Base-by-base conservation (phyloP, 257 asterid genomes). In the Fraxinus cuspidata region DNA sequence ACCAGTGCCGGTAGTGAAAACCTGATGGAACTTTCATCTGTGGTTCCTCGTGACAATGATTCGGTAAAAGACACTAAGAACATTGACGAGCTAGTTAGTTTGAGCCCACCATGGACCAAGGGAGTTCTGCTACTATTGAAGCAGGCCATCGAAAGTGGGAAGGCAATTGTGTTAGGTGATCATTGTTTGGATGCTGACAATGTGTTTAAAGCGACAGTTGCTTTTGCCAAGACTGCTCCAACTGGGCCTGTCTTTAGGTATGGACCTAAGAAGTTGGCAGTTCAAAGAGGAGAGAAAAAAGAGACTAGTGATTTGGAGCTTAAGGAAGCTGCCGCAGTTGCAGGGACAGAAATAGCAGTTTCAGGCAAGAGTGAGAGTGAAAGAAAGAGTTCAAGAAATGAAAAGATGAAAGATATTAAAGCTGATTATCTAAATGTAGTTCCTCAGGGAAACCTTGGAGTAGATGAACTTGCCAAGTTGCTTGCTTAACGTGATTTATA, bases 381-480 rank as follows among this genome's bases (percentile, higher is more conserved):
- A 56, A 87, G 81, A 67, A 89, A 83, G 83, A 82, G 56, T 73
- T 35, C 81, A 16, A 89, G 81, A 71, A 81, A 75, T 63, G 78
- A 72, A 71, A 86, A 73, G 79, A 56, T 84, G 83, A 84, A 89
- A 81, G 94, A 86, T 60, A 75, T 85, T 21, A 87, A 82, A 80
- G 88, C 64, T 34, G 91, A 90, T 80, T 83, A 83, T 83, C 79
- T 90, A 58, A 90, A 89, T 76, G 83, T 86, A 35, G 87, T 75
- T 71, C 96, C 91, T 15, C 89, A 79, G 77, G 98, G 98, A 74
- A 86, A 79, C 81, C 83, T 93, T 73, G 84, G 94, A 74, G 89
- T 95, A n/a, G 97, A 95, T 81, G 97, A 95, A 84, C 97, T 91
- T 73, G 98, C 99, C 27, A 93, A 91, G 75, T 86, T 95, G 72